Evolutionary conservation across 1,139 yeast genomes (phyloP), one percentile per base, ranked within the genome.

Genomic region (Candida pseudocylindracea): DNA sequence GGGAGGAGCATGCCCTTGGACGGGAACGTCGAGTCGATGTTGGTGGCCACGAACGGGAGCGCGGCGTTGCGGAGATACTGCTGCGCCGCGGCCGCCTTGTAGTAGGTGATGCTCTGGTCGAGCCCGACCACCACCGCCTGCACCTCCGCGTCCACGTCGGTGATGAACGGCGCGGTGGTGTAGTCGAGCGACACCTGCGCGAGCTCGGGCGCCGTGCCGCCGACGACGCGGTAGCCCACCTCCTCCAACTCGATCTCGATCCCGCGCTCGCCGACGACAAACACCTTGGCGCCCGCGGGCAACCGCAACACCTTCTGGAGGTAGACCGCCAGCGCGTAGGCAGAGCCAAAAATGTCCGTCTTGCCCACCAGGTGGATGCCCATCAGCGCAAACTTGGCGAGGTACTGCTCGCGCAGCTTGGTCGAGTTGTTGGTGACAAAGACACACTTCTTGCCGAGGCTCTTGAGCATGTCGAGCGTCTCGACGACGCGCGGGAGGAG

Each of bases 181-280:
- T 15, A 15, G 6, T 15, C 20, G 6, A 15, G 6, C 20, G 20
- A 4, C 20, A 15, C 20, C 6, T 15, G 20, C 20, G 4, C 6
- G 32, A 66, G 55, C 5, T 63, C 63, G 7, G 54, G 39, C 34
- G 60, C 92, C 5, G 72, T 60, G 6, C 94, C 93, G 24, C 94
- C 94, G 9, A 78, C 42, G 2, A 75, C 65, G 10, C 10, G 10
- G 26, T 25, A 25, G 9, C 26, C 26, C 10, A 8, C 8, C 10
- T 59, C 63, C 7, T 48, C 49, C 33, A 85, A 56, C 45, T 85
- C 96, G 32, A 70, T 71, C 39, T 67, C 74, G 33, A 85, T 69
- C 8, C 96, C 96, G 11, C 54, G 42, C 45, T 80, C 93, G 29
- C 96, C 96, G 34, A 83, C 56, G 2, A 83, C 80, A 73, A 92